These are phyloP conservation scores for Sporothrix inflata DNA, from an alignment of 2,329 filamentous ascomycete species.

Conservation along the genomic window DNA sequence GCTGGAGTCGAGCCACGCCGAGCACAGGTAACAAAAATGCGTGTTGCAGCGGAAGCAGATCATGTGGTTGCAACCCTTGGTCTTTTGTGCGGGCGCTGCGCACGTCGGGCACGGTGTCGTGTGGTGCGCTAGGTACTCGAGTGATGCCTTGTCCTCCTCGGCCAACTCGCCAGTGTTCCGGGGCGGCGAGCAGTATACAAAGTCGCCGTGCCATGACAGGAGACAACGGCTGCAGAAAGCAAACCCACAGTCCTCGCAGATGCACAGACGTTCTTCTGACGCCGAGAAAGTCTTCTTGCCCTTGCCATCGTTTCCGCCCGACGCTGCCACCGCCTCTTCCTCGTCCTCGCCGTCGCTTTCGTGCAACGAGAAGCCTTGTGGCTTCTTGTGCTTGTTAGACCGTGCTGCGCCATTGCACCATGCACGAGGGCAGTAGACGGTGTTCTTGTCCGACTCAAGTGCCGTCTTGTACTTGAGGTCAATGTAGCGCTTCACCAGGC, in stretches of 20 bases:
- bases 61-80: constrained; percentile 96
- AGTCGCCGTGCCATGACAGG: constrained; percentile 92
- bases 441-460: constrained; percentile 88
- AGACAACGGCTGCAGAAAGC: constrained; percentile 77
- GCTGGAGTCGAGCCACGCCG: constrained; percentile 76
- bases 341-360: constrained; percentile 53
- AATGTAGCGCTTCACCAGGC: constrained; percentile 82
- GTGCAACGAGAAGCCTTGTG: constrained; percentile 66
- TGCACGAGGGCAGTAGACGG: constrained; percentile 85
- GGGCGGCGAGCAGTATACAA: constrained; percentile 68
- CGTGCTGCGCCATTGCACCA: constrained; percentile 92
- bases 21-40: constrained; percentile 95
- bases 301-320: background rate
- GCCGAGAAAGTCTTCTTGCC: constrained; percentile 38
- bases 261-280: constrained; percentile 67
- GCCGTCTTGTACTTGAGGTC: constrained; percentile 89
- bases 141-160: constrained; percentile 77
- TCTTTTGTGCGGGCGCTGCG: constrained; percentile 82
- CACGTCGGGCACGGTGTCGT: constrained; percentile 91
- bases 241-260: constrained; percentile 87
- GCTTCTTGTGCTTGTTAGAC: constrained; percentile 73
- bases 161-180: constrained; percentile 54
- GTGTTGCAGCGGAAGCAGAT: constrained; percentile 85
- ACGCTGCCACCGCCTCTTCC: constrained; percentile 34
- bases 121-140: constrained; percentile 80